Conservation (phyloP, 169 alveolate species). For the Theileria annulata region DNA sequence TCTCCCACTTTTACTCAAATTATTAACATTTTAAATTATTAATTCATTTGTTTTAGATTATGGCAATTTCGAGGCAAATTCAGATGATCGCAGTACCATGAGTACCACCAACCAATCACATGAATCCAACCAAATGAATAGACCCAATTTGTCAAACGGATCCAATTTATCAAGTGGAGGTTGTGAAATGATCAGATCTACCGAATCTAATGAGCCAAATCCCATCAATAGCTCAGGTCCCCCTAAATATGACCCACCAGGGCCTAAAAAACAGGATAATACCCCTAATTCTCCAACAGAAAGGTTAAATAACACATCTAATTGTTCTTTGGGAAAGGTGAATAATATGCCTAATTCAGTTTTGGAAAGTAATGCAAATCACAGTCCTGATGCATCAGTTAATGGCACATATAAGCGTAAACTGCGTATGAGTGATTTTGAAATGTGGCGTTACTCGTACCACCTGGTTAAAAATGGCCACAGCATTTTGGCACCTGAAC, state of each 20-base stretch:
- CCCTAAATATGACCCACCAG: neutral
- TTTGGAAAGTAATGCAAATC: neutral
- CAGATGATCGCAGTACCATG: neutral
- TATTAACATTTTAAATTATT: neutral
- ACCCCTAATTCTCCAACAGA: neutral
- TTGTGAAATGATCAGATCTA: neutral
- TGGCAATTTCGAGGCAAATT: neutral
- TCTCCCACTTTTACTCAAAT: neutral
- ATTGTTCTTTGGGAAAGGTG: neutral
- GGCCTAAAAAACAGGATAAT: neutral
- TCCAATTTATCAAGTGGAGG: neutral
- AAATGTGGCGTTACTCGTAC: conserved; percentile 32
- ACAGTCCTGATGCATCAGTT: neutral
- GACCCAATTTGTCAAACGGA: neutral
- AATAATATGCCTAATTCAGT: neutral
- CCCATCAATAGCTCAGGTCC: neutral
- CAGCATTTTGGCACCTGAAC: conserved; percentile 59
- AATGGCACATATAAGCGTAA: conserved; percentile 12
- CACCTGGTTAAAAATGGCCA: conserved; percentile 28
- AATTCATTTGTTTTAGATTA: neutral
- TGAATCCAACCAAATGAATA: neutral
- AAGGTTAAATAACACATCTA: neutral
- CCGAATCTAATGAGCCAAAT: neutral
- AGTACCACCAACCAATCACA: neutral
- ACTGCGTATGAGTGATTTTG: conserved; percentile 20